Evolutionary conservation across 495 filamentous ascomycete species (phyloP).

Genomic region (Acidiella bohemica): DNA sequence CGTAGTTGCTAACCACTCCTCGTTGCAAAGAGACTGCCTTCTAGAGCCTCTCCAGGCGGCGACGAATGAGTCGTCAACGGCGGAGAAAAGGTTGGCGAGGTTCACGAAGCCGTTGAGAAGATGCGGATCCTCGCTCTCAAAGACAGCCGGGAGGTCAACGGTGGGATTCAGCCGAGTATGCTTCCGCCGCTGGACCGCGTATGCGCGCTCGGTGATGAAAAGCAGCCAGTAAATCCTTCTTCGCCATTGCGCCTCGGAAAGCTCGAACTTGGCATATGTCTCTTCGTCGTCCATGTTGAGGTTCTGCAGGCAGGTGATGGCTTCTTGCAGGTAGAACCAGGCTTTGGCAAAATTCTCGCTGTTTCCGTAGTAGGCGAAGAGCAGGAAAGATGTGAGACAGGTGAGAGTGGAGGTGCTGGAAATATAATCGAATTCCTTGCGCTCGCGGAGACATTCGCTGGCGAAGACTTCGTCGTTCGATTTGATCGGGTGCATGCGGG

Average conservation of each 20-base stretch:
- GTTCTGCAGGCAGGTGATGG: slow-evolving; percentile 17
- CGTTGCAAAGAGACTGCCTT: slow-evolving; percentile 15
- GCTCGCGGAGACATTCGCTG: slow-evolving; percentile 20
- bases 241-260: slow-evolving; percentile 19
- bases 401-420: slow-evolving; percentile 13
- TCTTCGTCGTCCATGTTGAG: slow-evolving; percentile 20
- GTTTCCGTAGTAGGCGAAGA: slow-evolving; percentile 24
- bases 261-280: slow-evolving; percentile 14
- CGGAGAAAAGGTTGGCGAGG: slow-evolving; percentile 19
- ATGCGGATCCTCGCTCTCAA: slow-evolving; percentile 17
- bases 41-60: slow-evolving; percentile 17
- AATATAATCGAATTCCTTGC: slow-evolving; percentile 18
- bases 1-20: slow-evolving; percentile 18
- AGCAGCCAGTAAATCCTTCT: slow-evolving; percentile 22
- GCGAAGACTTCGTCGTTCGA: slow-evolving; percentile 18
- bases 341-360: slow-evolving; percentile 19
- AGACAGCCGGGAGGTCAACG: slow-evolving; percentile 14
- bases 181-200: slow-evolving; percentile 20
- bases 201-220: slow-evolving; percentile 23
- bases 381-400: slow-evolving; percentile 22
- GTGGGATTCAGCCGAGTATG: slow-evolving; percentile 16
- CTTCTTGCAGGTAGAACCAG: slow-evolving; percentile 23
- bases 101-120: slow-evolving; percentile 23
- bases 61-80: slow-evolving; percentile 21
- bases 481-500: slow-evolving; percentile 3